Evolutionary conservation across 2,329 filamentous ascomycete genomes (phyloP), one percentile per base, ranked within the genome.

Genomic region (Septoria linicola): DNA sequence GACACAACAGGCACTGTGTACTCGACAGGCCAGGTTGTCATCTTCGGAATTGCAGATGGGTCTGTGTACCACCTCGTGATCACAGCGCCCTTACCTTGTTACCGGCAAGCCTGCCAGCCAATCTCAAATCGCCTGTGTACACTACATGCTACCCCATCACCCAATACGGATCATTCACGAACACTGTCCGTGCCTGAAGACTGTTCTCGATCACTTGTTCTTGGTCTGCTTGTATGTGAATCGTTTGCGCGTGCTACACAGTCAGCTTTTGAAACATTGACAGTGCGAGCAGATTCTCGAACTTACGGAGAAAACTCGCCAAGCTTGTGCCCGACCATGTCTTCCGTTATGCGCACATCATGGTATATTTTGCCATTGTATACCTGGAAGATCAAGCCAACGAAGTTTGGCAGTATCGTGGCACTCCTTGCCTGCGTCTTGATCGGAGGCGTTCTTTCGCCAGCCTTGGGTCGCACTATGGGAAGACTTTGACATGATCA

Each of bases 251-350:
- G 84, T 88, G 54, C 84, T 87, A 42, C 21, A 19, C 8, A 39
- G 21, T 47, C 19, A 53, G 35, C n/a, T n/a, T n/a, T n/a, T n/a
- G n/a, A n/a, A n/a, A n/a, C n/a, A n/a, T n/a, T n/a, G n/a, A n/a
- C n/a, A n/a, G n/a, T n/a, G n/a, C n/a, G n/a, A n/a, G 20, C 17
- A 6, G 30, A 25, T 8, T 25, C 13, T 17, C n/a, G 4, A 39
- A 82, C 89, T 66, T 81, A 96, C 90, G 82, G 77, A 57, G 89
- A 84, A 70, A 96, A 96, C 73, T 96, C 91, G 63, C 91, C 91
- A 61, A 96, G 78, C 74, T 96, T 96, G 72, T 93, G 87, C 47
- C 91, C 91, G 42, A 96, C 91, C 91, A 96, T 96, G 66, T 96
- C 88, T 70, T 96, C 91, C 13, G 90, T 95, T 58, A 96, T 87